A percentile compares a stretch with the other conserved stretches of the same genome.
phyloP scores from a whole-genome alignment of 352 stramenopile genomes.

The Phytopythium vexans region DNA sequence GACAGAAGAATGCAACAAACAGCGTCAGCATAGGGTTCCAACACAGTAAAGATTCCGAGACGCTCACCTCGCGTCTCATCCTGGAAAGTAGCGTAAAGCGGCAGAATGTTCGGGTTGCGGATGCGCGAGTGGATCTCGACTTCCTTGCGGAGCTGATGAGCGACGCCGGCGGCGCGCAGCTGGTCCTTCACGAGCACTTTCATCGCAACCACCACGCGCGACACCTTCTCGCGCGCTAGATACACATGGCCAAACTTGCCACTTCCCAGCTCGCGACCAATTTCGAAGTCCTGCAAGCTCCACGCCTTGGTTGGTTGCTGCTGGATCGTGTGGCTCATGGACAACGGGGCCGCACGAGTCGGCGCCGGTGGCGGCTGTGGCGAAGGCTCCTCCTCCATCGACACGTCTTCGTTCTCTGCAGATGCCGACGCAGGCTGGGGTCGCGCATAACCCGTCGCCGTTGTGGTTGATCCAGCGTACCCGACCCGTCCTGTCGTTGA shows the following conservation, averaged over 20 bases:
- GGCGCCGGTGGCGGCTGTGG: slow-evolving; percentile 16
- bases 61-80: slow-evolving; percentile 59
- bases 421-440: neutral
- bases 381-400: slow-evolving; percentile 13
- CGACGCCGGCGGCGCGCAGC: slow-evolving; percentile 56
- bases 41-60: neutral
- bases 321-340: neutral
- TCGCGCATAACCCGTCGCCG: no score
- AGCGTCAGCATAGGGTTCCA: neutral
- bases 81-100: slow-evolving; percentile 83
- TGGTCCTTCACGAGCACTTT: slow-evolving; percentile 91
- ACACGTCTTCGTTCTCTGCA: slow-evolving; percentile 1
- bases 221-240: slow-evolving; percentile 80
- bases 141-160: slow-evolving; percentile 85
- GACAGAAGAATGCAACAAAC: neutral
- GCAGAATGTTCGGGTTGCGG: slow-evolving; percentile 84
- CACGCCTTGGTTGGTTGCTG: slow-evolving; percentile 51
- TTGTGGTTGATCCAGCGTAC: no score
- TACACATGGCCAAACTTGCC: slow-evolving; percentile 92
- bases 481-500: no score
- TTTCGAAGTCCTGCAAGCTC: slow-evolving; percentile 86
- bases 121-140: slow-evolving; percentile 91
- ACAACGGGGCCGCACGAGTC: slow-evolving; percentile 22
- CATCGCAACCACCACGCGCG: slow-evolving; percentile 76
- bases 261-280: slow-evolving; percentile 74